These are phyloP conservation scores for Mimosa pudica DNA, from an alignment of 306 rosid genomes.

Conservation along the genomic window DNA sequence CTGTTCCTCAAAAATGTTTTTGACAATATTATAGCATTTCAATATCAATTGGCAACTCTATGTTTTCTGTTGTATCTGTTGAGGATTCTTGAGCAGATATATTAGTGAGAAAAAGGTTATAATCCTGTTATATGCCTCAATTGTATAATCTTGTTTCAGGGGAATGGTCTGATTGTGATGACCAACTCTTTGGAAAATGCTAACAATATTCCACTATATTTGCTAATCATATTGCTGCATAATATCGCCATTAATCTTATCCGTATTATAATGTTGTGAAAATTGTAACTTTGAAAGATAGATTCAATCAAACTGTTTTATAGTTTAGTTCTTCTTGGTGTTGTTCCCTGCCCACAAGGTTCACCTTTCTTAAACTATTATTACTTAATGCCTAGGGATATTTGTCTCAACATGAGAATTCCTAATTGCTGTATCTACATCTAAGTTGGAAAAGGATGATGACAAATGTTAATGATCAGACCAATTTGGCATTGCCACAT, in stretches of 20 bases:
- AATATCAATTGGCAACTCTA: neutral
- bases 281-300: neutral
- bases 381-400: neutral
- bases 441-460: neutral
- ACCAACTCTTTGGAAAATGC: neutral
- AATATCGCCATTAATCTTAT: neutral
- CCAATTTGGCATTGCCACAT: slow-evolving; percentile 1
- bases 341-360: neutral
- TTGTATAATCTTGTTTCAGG: neutral
- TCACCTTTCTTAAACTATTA: neutral
- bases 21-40: neutral
- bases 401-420: neutral
- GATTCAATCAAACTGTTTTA: neutral
- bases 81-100: slow-evolving; percentile 1
- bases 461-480: neutral
- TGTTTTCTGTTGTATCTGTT: neutral
- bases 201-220: neutral
- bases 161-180: neutral
- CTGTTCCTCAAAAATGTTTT: neutral
- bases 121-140: neutral
- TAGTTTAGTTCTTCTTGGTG: neutral
- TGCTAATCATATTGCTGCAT: neutral
- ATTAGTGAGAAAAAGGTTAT: too few species aligned
- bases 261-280: neutral
- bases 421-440: neutral